Conservation (phyloP, 2,329 filamentous ascomycete genomes). For the Fusarium tricinctum region DNA sequence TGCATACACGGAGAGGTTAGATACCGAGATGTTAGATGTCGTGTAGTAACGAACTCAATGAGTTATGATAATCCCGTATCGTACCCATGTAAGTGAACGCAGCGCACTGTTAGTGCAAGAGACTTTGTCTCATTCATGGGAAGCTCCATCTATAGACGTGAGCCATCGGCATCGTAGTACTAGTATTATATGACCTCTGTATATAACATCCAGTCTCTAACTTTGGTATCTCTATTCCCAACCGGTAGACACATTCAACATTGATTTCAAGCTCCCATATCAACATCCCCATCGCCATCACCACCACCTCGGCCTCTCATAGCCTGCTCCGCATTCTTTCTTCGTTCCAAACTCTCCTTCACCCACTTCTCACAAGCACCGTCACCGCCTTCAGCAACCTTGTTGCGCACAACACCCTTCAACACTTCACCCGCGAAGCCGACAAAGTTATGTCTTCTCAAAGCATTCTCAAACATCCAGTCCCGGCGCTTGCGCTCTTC, state of each 20-base stretch:
- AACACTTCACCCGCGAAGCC: slow-evolving; percentile 92
- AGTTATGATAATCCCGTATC: slow-evolving; percentile 18
- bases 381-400: slow-evolving; percentile 75
- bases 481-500: slow-evolving; percentile 87
- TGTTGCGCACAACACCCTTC: slow-evolving; percentile 84
- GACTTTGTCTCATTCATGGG: background rate
- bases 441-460: slow-evolving; percentile 94
- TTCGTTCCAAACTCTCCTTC: slow-evolving; percentile 73
- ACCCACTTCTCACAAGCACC: slow-evolving; percentile 81
- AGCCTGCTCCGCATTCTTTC: slow-evolving; percentile 57
- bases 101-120: background rate
- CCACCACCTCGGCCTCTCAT: slow-evolving; percentile 53
- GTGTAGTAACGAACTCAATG: slow-evolving; percentile 32
- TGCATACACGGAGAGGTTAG: background rate
- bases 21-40: slow-evolving; percentile 29
- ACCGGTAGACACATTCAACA: slow-evolving; percentile 10
- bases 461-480: slow-evolving; percentile 96
- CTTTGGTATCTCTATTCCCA: slow-evolving; percentile 24
- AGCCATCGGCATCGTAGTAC: slow-evolving; percentile 6
- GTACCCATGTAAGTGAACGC: background rate
- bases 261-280: slow-evolving; percentile 55
- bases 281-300: slow-evolving; percentile 56
- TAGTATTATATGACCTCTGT: slow-evolving; percentile 24
- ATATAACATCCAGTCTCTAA: slow-evolving; percentile 7
- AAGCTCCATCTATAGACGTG: slow-evolving; percentile 6